A percentile compares a stretch with the other conserved stretches of the same genome.
Conservation (phyloP, 805 yeast species). For the Sugiyamaella smithiae region DNA sequence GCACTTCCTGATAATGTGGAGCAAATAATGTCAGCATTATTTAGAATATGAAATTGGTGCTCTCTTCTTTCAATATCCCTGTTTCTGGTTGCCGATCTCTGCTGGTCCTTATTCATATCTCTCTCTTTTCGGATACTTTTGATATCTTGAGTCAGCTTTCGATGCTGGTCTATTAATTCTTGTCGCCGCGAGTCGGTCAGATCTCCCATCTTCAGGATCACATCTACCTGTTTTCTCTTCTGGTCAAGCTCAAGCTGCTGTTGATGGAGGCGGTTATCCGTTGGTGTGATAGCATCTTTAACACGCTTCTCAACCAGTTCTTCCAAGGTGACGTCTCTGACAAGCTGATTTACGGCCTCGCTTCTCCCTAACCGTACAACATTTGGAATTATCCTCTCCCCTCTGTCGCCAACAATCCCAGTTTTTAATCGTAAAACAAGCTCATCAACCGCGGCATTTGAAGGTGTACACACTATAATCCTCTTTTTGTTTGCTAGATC, state of each 20-base stretch:
- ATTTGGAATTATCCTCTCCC: slow-evolving; percentile 52
- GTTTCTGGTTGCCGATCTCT: slow-evolving; percentile 64
- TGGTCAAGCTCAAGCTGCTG: slow-evolving; percentile 51
- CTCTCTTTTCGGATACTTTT: slow-evolving; percentile 68
- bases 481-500: slow-evolving; percentile 43
- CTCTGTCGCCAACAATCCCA: slow-evolving; percentile 53
- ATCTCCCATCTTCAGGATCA: slow-evolving; percentile 34
- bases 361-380: slow-evolving; percentile 86
- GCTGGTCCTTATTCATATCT: slow-evolving; percentile 76
- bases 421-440: slow-evolving; percentile 73
- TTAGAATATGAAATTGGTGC: slow-evolving; percentile 67
- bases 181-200: background rate
- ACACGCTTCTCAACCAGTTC: slow-evolving; percentile 71
- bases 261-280: slow-evolving; percentile 44
- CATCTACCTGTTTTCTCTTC: slow-evolving; percentile 53
- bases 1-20: slow-evolving; percentile 94
- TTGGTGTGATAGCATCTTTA: slow-evolving; percentile 34
- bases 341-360: slow-evolving; percentile 81
- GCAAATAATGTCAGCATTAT: slow-evolving; percentile 80
- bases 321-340: slow-evolving; percentile 79
- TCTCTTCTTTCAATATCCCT: slow-evolving; percentile 76
- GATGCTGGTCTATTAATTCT: slow-evolving; percentile 36
- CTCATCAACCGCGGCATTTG: slow-evolving; percentile 99
- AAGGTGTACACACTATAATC: slow-evolving; percentile 91
- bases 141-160: slow-evolving; percentile 56